A percentile compares a stretch with the other conserved stretches of the same genome.
These are phyloP conservation scores for Coemansia sp. DNA, from an alignment of 192 early-diverging fungal genomes.

Conservation along the genomic window DNA sequence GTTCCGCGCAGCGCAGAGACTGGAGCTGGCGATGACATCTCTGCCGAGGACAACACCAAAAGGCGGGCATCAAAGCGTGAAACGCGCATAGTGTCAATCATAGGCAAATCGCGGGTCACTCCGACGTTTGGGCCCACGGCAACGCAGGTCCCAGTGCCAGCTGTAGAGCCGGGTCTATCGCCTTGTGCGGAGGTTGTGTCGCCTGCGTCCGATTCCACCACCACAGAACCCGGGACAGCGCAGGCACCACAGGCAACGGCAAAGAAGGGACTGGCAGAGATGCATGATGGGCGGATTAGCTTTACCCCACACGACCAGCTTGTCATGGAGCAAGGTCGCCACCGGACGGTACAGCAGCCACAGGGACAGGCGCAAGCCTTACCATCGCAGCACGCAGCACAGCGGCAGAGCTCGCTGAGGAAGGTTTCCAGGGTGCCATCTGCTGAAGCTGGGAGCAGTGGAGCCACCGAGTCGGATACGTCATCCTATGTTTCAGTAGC, in stretches of 20 bases:
- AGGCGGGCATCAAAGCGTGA: not conserved
- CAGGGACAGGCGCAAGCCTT: conserved; percentile 2
- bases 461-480: not conserved
- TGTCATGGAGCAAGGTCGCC: conserved; percentile 10
- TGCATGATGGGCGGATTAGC: conserved; percentile 35
- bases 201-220: no score
- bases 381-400: not conserved
- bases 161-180: no score
- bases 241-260: not conserved
- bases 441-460: not conserved
- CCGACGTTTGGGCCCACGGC: no score
- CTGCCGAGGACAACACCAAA: not conserved
- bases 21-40: not conserved
- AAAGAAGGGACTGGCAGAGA: conserved; percentile 1
- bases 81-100: no score
- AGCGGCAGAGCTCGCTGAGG: conserved; percentile 5
- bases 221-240: not conserved
- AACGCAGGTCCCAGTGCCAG: no score
- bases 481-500: conserved; percentile 12
- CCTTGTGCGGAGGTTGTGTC: no score
- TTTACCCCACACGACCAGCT: conserved; percentile 30
- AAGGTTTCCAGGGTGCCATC: not conserved
- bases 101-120: no score
- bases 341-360: not conserved
- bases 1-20: not conserved